Evolutionary conservation across 2,329 filamentous ascomycete genomes (phyloP).

Genomic region (Penicillium sp.): DNA sequence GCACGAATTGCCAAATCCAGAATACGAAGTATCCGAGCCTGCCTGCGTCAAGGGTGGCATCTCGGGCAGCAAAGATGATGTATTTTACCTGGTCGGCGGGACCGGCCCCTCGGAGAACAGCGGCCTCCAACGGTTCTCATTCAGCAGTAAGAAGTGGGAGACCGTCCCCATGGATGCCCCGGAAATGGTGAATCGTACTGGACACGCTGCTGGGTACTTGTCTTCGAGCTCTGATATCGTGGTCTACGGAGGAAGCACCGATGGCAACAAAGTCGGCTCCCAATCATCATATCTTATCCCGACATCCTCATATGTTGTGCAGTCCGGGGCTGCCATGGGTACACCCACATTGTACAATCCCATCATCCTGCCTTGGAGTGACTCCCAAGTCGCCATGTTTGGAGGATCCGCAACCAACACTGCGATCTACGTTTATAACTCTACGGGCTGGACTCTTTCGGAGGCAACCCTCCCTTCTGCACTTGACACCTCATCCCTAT

Average conservation of each 20-base stretch:
- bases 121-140: conserved; percentile 72
- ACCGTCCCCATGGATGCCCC: conserved; percentile 51
- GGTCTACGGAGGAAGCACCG: conserved; percentile 75
- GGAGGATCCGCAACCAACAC: conserved; percentile 69
- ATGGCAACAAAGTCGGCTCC: conserved; percentile 59
- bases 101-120: conserved; percentile 61
- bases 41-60: conserved; percentile 73
- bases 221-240: conserved; percentile 70
- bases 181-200: conserved; percentile 67
- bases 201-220: conserved; percentile 77
- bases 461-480: conserved; percentile 64
- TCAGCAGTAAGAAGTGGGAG: conserved; percentile 60
- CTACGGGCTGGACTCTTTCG: conserved; percentile 65
- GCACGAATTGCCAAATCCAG: conserved; percentile 64
- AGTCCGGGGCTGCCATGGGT: conserved; percentile 56
- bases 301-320: conserved; percentile 65
- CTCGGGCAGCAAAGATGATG: conserved; percentile 59
- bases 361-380: conserved; percentile 73
- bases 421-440: conserved; percentile 69
- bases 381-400: conserved; percentile 69
- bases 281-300: conserved; percentile 75
- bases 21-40: conserved; percentile 68
- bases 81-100: conserved; percentile 81
- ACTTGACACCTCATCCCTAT: conserved; percentile 62
- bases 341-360: conserved; percentile 68